Percentiles rank a stretch among this genome's conserved stretches.
Conservation (phyloP, 805 yeast species). For the Schwanniomyces vanrijiae region DNA sequence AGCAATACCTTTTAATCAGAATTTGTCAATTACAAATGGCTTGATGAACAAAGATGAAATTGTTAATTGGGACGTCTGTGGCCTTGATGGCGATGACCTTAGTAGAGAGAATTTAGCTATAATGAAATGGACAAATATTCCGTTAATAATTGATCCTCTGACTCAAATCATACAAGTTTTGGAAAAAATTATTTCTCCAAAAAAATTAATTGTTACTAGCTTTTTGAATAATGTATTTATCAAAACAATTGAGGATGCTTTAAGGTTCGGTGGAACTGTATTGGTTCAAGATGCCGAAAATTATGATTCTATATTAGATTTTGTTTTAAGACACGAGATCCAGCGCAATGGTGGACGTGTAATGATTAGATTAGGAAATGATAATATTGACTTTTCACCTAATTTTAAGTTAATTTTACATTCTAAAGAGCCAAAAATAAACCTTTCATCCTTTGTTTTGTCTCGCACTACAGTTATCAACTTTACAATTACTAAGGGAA, state of each 20-base stretch:
- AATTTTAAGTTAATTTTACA: conserved; percentile 61
- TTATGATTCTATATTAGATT: conserved; percentile 70
- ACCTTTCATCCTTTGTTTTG: conserved; percentile 53
- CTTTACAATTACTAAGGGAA: conserved; percentile 69
- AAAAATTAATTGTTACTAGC: conserved; percentile 56
- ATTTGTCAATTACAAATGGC: conserved; percentile 32
- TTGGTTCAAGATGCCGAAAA: conserved; percentile 78
- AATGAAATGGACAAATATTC: conserved; percentile 39
- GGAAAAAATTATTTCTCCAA: conserved; percentile 20
- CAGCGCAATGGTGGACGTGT: conserved; percentile 68
- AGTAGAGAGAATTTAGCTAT: conserved; percentile 65
- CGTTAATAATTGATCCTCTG: conserved; percentile 76
- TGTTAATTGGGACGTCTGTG: conserved; percentile 51
- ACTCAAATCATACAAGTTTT: conserved; percentile 46
- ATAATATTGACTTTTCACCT: conserved; percentile 64
- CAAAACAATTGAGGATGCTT: conserved; percentile 72
- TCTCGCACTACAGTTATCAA: conserved; percentile 65
- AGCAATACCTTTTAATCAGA: conserved; percentile 39
- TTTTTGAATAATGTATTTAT: conserved; percentile 67
- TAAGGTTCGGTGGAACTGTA: conserved; percentile 78
- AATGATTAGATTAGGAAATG: conserved; percentile 59
- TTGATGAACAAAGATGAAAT: conserved; percentile 42
- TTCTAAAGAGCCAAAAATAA: conserved; percentile 55
- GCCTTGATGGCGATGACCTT: conserved; percentile 59
- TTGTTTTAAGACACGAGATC: conserved; percentile 61